Conservation (phyloP, 2,329 filamentous ascomycete species). For the Penicillium sp. region DNA sequence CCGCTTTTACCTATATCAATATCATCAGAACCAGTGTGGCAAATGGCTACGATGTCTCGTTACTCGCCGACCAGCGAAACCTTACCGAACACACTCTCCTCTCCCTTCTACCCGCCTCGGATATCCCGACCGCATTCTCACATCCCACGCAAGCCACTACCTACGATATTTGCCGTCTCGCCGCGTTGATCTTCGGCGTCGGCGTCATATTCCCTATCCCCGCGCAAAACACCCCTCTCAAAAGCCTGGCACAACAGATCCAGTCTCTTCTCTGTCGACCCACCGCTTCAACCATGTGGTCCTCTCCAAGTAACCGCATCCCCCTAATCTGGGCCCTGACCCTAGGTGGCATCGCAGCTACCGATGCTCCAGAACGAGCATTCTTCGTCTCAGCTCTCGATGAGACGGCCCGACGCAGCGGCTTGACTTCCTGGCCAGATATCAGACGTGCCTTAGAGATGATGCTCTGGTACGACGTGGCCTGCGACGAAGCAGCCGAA, state of each 20-base stretch:
- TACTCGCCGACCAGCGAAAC: constrained; percentile 39
- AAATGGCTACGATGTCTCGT: constrained; percentile 17
- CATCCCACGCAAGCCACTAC: constrained; percentile 23
- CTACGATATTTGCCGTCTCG: constrained; percentile 37
- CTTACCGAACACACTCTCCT: constrained; percentile 37
- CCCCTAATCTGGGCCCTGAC: constrained; percentile 35
- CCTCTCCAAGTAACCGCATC: constrained; percentile 20
- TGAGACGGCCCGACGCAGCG: constrained; percentile 16
- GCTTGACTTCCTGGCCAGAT: constrained; percentile 25
- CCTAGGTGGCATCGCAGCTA: constrained; percentile 39
- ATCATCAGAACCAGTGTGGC: constrained; percentile 25
- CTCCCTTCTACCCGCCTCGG: constrained; percentile 26
- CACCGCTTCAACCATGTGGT: constrained; percentile 24
- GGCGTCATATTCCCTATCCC: constrained; percentile 41
- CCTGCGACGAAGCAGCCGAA: constrained; percentile 31
- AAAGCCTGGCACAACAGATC: constrained; percentile 26
- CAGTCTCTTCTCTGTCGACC: constrained; percentile 24
- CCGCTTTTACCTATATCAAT: constrained; percentile 30
- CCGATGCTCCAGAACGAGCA: constrained; percentile 25
- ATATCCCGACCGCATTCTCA: constrained; percentile 16
- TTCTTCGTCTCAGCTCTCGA: constrained; percentile 33
- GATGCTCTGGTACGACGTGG: constrained; percentile 36
- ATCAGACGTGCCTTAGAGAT: constrained; percentile 23
- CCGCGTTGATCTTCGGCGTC: constrained; percentile 35
- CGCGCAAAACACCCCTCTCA: constrained; percentile 35